These are phyloP conservation scores for Microsporum ferrugineum DNA, from an alignment of 2,329 filamentous ascomycete species.

Conservation along the genomic window DNA sequence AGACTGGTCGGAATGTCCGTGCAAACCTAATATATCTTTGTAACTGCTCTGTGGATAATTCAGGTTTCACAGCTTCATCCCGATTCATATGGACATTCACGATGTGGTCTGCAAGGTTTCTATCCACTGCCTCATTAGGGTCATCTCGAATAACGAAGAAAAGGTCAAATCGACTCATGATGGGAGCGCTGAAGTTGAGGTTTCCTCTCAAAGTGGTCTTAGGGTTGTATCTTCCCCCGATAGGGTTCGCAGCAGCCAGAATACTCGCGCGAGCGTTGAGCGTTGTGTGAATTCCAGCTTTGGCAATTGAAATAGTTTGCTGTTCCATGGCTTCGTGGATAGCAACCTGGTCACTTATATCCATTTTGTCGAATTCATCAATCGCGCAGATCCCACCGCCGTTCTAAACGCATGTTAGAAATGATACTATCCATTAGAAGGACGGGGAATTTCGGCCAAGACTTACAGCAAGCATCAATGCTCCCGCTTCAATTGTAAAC, in stretches of 20 bases:
- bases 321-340: conserved; percentile 99
- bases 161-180: conserved; percentile 98
- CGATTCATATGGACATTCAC: conserved; percentile 86
- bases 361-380: conserved; percentile 99
- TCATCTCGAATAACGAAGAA: conserved; percentile 98
- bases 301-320: conserved; percentile 97
- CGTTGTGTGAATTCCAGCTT: conserved; percentile 95
- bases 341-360: conserved; percentile 89
- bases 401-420: conserved; percentile 21
- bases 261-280: conserved; percentile 93
- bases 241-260: conserved; percentile 88
- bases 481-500: conserved; percentile 96
- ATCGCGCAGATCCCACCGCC: conserved; percentile 96
- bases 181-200: conserved; percentile 97
- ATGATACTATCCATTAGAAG: neutral
- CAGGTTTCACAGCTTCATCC: conserved; percentile 80
- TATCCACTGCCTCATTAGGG: conserved; percentile 83
- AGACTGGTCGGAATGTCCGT: conserved; percentile 83
- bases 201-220: conserved; percentile 88
- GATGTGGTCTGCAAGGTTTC: conserved; percentile 87
- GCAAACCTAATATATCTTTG: conserved; percentile 97
- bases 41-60: conserved; percentile 91
- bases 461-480: conserved; percentile 75
- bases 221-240: conserved; percentile 87
- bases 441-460: neutral